phyloP scores from a whole-genome alignment of 805 yeast species.

The Hanseniaspora taiwanica region DNA sequence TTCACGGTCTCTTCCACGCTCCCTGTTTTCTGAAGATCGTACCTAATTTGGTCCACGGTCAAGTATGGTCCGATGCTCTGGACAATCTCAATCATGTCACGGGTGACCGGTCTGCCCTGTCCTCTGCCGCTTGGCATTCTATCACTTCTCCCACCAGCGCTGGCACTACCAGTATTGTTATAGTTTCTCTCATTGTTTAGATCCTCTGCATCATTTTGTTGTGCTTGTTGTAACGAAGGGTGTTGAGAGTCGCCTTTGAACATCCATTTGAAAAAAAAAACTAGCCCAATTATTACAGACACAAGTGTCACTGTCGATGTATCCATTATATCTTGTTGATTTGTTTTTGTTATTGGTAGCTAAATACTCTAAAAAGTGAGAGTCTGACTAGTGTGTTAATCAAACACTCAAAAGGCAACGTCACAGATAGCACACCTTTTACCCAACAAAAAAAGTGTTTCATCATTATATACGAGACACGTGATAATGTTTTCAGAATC shows the following conservation, averaged over 20 bases:
- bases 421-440: too few species aligned
- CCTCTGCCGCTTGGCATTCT: too few species aligned
- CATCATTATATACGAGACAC: too few species aligned
- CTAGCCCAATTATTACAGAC: constrained; percentile 35
- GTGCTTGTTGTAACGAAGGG: constrained; percentile 17
- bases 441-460: too few species aligned
- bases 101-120: constrained; percentile 46
- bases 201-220: constrained; percentile 7
- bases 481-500: too few species aligned
- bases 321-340: constrained; percentile 28
- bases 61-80: constrained; percentile 69
- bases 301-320: constrained; percentile 40
- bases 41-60: constrained; percentile 48
- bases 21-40: constrained; percentile 64
- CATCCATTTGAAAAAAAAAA: constrained; percentile 53
- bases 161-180: constrained; percentile 2
- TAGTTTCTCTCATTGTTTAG: constrained; percentile 5
- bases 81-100: constrained; percentile 74
- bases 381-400: too few species aligned
- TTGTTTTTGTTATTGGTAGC: neutral
- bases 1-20: constrained; percentile 74
- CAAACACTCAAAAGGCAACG: too few species aligned
- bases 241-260: constrained; percentile 42
- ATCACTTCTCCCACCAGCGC: constrained; percentile 4
- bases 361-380: too few species aligned